Base-by-base conservation (phyloP, 1,284 basidiomycete species). In the Filobasidium uniguttulatum region DNA sequence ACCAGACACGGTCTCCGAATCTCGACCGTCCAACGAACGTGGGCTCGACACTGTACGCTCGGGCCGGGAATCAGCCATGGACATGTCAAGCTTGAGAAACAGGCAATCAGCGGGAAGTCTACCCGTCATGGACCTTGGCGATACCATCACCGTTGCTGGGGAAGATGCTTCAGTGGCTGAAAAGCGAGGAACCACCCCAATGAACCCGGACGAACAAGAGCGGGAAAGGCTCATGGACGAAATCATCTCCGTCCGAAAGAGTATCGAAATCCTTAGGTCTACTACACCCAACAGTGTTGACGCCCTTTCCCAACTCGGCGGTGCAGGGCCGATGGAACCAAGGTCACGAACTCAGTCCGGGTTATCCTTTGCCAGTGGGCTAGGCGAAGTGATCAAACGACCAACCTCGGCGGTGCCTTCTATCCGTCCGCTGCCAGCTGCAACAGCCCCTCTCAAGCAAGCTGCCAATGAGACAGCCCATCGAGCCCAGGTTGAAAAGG, bases 181-280 rank as follows among this genome's bases (percentile, higher is more conserved):
- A 22, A 26, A 29, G 2, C 30, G 19, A 8, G 12, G 5, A 28
- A 41, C 28, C 6, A 29, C 43, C 25, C 25, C 26, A 12, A 43
- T 43, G 40, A 17, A 12, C 26, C 25, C 25, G 12, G 52, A 53
- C 14, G 47, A 67, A 2, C 60, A 62, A 35, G 54, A 56, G n/a
- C 62, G 65, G 51, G 46, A 65, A 41, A 56, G 51, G 28, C 56
- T 70, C 15, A 52, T 68, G 15, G 62, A 60, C 14, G 68, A 70
- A 34, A 64, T 70, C 14, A 63, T 62, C 41, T 60, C 58, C 19
- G 57, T 68, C 14, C 60, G 60, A 5, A 60, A 60, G 1, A 62
- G 60, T 8, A 60, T 69, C 49, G 63, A 66, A 45, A 50, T 56
- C 25, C 57, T 67, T 2, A 56, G 63, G 8, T 40, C 55, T 1